Conservation (phyloP, 2,329 filamentous ascomycete genomes). For the Microdochium trichocladiopsis region DNA sequence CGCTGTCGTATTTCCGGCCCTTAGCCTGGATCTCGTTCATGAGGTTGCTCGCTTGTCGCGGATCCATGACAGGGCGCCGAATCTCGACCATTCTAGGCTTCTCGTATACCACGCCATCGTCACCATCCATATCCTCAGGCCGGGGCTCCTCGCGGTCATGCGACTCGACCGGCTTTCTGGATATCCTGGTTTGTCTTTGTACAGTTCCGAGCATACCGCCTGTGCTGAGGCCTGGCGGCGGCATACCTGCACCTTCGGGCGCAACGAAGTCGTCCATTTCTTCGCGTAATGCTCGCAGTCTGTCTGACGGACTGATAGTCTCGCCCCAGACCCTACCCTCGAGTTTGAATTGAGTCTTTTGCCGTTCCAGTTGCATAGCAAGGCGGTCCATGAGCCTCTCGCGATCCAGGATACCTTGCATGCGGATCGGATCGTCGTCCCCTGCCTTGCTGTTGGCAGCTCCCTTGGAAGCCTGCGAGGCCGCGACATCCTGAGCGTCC, state of each 20-base stretch:
- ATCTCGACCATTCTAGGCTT: slow-evolving; percentile 75
- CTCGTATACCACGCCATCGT: slow-evolving; percentile 63
- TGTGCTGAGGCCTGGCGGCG: slow-evolving; percentile 55
- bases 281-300: slow-evolving; percentile 83
- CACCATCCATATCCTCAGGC: slow-evolving; percentile 36
- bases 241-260: slow-evolving; percentile 41
- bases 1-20: slow-evolving; percentile 67
- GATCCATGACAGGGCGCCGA: slow-evolving; percentile 59
- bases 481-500: slow-evolving; percentile 93
- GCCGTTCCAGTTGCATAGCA: slow-evolving; percentile 90
- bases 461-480: slow-evolving; percentile 65
- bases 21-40: slow-evolving; percentile 67
- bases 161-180: slow-evolving; percentile 47
- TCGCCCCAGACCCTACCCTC: slow-evolving; percentile 90
- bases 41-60: slow-evolving; percentile 60
- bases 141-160: slow-evolving; percentile 34
- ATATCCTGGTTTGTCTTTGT: slow-evolving; percentile 50
- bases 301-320: slow-evolving; percentile 77
- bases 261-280: slow-evolving; percentile 71
- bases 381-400: slow-evolving; percentile 88
- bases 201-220: slow-evolving; percentile 68
- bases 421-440: slow-evolving; percentile 63
- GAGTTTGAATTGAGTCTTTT: slow-evolving; percentile 96
- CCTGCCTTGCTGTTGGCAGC: slow-evolving; percentile 43
- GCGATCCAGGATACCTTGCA: slow-evolving; percentile 89